Evolutionary conservation across 2,329 filamentous ascomycete species (phyloP).

Genomic region (Botrytis sinoallii): DNA sequence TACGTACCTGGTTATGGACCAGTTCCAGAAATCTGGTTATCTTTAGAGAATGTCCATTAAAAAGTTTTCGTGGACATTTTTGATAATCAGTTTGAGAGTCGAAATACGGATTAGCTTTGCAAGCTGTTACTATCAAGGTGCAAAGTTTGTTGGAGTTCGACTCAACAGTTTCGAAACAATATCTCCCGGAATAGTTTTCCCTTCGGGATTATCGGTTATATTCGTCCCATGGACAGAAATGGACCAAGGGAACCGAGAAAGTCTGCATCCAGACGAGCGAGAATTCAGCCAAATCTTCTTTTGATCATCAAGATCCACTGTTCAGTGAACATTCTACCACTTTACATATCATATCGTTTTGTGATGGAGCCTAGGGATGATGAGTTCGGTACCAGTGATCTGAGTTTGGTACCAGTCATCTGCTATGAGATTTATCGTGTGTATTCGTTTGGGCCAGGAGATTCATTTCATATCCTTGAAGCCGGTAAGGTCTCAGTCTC

Average conservation of each 20-base stretch:
- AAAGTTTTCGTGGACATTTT: conserved; percentile 1
- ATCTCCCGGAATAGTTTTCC: neutral
- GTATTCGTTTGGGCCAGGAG: neutral
- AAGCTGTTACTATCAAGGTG: neutral
- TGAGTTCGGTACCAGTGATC: neutral
- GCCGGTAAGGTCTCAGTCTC: conserved; percentile 12
- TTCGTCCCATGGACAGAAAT: conserved; percentile 5
- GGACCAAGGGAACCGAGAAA: neutral
- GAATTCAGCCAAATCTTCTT: conserved; percentile 12
- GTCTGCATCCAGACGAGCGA: neutral
- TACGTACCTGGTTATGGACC: conserved; percentile 23
- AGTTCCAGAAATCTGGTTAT: conserved; percentile 19
- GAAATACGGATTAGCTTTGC: neutral
- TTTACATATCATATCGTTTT: neutral
- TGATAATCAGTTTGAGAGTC: neutral
- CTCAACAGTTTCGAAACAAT: conserved; percentile 1
- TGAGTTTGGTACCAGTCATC: neutral
- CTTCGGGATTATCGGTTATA: conserved; percentile 14
- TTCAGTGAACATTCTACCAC: conserved; percentile 16
- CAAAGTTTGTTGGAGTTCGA: neutral
- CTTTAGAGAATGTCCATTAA: conserved; percentile 2
- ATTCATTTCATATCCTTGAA: conserved; percentile 7
- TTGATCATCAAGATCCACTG: conserved; percentile 5
- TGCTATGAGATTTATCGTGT: neutral
- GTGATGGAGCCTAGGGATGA: neutral